Conservation (phyloP, 805 yeast genomes). For the Zygosaccharomyces kombuchaensis region DNA sequence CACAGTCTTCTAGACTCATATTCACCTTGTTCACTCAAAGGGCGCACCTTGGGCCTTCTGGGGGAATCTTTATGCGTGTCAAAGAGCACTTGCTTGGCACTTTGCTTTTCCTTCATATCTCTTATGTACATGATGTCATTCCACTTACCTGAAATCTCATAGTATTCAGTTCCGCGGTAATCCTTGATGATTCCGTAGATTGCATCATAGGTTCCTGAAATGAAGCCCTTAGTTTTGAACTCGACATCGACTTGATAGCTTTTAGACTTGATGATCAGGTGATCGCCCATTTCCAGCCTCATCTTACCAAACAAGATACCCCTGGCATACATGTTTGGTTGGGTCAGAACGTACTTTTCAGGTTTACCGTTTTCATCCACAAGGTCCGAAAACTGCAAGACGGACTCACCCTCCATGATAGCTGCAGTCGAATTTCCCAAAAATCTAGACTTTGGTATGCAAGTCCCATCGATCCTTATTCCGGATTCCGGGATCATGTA, state of each 20-base stretch:
- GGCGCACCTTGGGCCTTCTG: constrained; percentile 65
- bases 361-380: constrained; percentile 43
- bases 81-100: constrained; percentile 49
- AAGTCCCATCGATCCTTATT: constrained; percentile 84
- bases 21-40: constrained; percentile 72
- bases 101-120: constrained; percentile 42
- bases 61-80: constrained; percentile 56
- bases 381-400: constrained; percentile 60
- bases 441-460: constrained; percentile 82
- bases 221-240: constrained; percentile 91
- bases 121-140: constrained; percentile 75
- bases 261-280: constrained; percentile 68
- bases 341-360: constrained; percentile 80
- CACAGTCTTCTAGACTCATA: constrained; percentile 81
- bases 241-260: constrained; percentile 73
- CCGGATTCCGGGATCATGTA: constrained; percentile 76
- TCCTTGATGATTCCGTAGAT: constrained; percentile 70
- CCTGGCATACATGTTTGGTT: constrained; percentile 93
- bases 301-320: constrained; percentile 89
- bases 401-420: constrained; percentile 88
- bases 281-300: constrained; percentile 90
- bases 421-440: constrained; percentile 96
- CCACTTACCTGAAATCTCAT: constrained; percentile 86
- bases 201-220: constrained; percentile 86
- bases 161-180: constrained; percentile 50